phyloP scores from a whole-genome alignment of 352 stramenopile species.

The Phytophthora sp. region DNA sequence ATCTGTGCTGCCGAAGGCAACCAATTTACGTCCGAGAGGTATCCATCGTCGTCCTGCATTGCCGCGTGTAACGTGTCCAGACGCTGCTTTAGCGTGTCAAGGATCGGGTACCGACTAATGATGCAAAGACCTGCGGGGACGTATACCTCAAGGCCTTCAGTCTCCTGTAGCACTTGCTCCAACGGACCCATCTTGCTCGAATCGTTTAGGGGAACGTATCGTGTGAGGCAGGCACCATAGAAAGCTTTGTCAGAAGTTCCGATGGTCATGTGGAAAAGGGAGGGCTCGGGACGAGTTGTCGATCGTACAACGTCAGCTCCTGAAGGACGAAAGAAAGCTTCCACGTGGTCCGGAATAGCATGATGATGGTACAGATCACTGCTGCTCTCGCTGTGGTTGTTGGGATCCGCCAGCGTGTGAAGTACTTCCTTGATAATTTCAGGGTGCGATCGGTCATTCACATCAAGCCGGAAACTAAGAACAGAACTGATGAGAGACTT shows the following conservation, averaged over 20 bases:
- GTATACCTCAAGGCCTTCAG: conserved; percentile 83
- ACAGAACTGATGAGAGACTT: conserved; percentile 77
- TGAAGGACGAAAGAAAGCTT: conserved; percentile 79
- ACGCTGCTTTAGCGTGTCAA: conserved; percentile 79
- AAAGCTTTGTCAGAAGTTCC: conserved; percentile 84
- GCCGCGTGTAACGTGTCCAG: conserved; percentile 66
- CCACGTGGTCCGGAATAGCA: conserved; percentile 81
- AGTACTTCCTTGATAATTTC: conserved; percentile 74
- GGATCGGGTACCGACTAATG: conserved; percentile 81
- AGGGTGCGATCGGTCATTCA: conserved; percentile 58
- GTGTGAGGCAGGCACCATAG: conserved; percentile 80
- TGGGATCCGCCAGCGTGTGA: conserved; percentile 65
- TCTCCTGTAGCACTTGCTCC: conserved; percentile 80
- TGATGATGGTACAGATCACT: conserved; percentile 77
- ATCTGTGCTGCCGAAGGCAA: conserved; percentile 62
- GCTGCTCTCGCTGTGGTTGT: conserved; percentile 45
- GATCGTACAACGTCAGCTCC: conserved; percentile 66
- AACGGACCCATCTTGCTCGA: conserved; percentile 71
- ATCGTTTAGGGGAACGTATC: conserved; percentile 76
- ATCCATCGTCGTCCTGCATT: conserved; percentile 61
- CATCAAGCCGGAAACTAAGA: conserved; percentile 69
- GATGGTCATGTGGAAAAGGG: conserved; percentile 86
- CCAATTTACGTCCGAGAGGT: conserved; percentile 65
- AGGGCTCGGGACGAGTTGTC: conserved; percentile 61
- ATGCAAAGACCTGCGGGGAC: conserved; percentile 80